phyloP scores from a whole-genome alignment of 31 red algal species.

The Porphyra umbilicalis region DNA sequence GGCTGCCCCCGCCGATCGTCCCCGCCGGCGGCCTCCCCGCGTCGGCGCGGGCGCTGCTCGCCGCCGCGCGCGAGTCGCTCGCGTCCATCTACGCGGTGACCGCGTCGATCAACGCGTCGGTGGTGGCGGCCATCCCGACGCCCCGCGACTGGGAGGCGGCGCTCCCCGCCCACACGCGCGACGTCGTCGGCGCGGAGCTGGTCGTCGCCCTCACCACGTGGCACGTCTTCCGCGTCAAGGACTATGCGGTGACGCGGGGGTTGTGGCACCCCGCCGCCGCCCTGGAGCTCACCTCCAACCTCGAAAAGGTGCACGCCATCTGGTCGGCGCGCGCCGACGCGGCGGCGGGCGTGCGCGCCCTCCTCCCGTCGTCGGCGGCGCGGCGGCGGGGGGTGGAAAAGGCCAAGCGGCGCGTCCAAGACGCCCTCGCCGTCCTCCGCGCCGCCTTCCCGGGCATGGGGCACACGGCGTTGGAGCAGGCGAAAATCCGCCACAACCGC shows the following conservation, averaged over 20 bases:
- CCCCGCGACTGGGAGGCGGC: constrained; percentile 48
- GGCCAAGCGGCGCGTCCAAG: neutral
- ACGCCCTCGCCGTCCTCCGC: neutral
- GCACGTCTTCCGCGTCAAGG: constrained; percentile 71
- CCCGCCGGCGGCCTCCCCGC: constrained; percentile 36
- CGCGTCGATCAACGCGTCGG: constrained; percentile 77
- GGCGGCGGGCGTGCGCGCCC: neutral
- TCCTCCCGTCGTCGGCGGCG: neutral
- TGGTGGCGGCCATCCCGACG: constrained; percentile 57
- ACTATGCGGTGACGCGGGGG: constrained; percentile 63
- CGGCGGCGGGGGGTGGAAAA: neutral
- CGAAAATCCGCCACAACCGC: constrained; percentile 81
- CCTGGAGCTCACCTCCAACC: constrained; percentile 58
- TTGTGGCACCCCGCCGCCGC: constrained; percentile 74
- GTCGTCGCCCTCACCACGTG: constrained; percentile 64
- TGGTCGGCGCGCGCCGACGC: constrained; percentile 46
- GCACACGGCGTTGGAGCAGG: constrained; percentile 91
- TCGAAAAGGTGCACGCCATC: constrained; percentile 76
- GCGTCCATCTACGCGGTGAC: constrained; percentile 55
- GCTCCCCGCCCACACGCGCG: constrained; percentile 65
- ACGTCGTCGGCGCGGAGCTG: constrained; percentile 55
- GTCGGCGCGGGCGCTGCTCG: constrained; percentile 29
- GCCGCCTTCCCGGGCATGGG: constrained; percentile 57
- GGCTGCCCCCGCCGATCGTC: constrained; percentile 78
- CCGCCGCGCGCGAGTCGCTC: constrained; percentile 49